Conservation (phyloP, 805 yeast genomes). For the Ogataea wickerhamii region DNA sequence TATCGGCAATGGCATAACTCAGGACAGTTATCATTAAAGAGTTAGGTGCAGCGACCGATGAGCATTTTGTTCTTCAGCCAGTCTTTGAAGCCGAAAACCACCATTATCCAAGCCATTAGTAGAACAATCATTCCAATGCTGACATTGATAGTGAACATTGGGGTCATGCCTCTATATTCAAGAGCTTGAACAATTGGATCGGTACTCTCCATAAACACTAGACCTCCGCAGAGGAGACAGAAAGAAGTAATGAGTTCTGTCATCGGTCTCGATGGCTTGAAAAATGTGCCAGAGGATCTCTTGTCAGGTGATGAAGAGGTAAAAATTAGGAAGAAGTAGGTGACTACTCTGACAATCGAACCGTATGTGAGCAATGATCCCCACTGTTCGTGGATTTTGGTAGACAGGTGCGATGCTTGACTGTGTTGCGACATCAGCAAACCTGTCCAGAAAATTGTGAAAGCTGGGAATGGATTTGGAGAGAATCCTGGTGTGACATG, state of each 20-base stretch:
- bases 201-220: slow-evolving; percentile 88
- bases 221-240: slow-evolving; percentile 81
- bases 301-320: slow-evolving; percentile 32
- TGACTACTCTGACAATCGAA: slow-evolving; percentile 67
- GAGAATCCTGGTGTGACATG: slow-evolving; percentile 67
- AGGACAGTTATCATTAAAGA: no score
- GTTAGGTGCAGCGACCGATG: no score
- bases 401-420: slow-evolving; percentile 76
- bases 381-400: slow-evolving; percentile 88
- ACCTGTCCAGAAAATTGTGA: slow-evolving; percentile 96
- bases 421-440: slow-evolving; percentile 91
- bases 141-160: slow-evolving; percentile 88
- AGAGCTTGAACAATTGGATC: slow-evolving; percentile 80
- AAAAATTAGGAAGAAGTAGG: slow-evolving; percentile 55
- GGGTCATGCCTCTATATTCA: slow-evolving; percentile 76
- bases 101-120: slow-evolving; percentile 86
- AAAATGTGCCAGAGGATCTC: slow-evolving; percentile 12
- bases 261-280: slow-evolving; percentile 66
- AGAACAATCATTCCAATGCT: slow-evolving; percentile 75
- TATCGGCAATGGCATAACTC: no score
- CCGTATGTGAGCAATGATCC: slow-evolving; percentile 82
- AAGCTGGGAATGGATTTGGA: slow-evolving; percentile 91
- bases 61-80: slow-evolving; percentile 34
- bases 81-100: slow-evolving; percentile 59
- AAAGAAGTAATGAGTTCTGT: slow-evolving; percentile 82